phyloP scores from a whole-genome alignment of 1,139 yeast species.

The Candida buenavistaensis region DNA sequence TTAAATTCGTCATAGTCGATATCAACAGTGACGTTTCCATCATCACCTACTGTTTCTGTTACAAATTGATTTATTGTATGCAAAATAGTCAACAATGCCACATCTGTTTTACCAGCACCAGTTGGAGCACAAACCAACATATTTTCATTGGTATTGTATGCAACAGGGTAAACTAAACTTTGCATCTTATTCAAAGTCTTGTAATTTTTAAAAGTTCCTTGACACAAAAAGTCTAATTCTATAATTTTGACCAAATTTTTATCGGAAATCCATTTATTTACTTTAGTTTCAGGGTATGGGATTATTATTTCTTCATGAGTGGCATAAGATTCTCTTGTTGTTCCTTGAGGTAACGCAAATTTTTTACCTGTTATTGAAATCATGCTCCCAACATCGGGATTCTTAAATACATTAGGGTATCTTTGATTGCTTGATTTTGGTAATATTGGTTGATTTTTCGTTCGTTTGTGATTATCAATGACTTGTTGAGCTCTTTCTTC shows the following conservation, averaged over 20 bases:
- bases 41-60: slow-evolving; percentile 46
- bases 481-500: slow-evolving; percentile 61
- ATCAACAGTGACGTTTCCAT: slow-evolving; percentile 53
- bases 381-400: slow-evolving; percentile 61
- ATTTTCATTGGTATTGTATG: slow-evolving; percentile 89
- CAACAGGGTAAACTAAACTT: slow-evolving; percentile 87
- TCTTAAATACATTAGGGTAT: slow-evolving; percentile 87
- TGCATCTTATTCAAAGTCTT: slow-evolving; percentile 83
- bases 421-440: slow-evolving; percentile 48
- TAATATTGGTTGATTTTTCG: slow-evolving; percentile 51
- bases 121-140: slow-evolving; percentile 99
- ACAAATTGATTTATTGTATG: slow-evolving; percentile 74
- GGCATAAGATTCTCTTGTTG: slow-evolving; percentile 62
- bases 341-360: slow-evolving; percentile 77
- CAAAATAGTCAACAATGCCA: slow-evolving; percentile 81
- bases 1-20: slow-evolving; percentile 83
- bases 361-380: slow-evolving; percentile 81
- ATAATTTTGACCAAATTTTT: slow-evolving; percentile 55
- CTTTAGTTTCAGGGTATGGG: slow-evolving; percentile 64
- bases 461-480: slow-evolving; percentile 50
- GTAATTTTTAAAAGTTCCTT: slow-evolving; percentile 82
- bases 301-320: slow-evolving; percentile 80
- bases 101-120: slow-evolving; percentile 99
- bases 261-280: slow-evolving; percentile 49
- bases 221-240: slow-evolving; percentile 75